phyloP scores from a whole-genome alignment of 768 basidiomycete species.

The Suillus subluteus region DNA sequence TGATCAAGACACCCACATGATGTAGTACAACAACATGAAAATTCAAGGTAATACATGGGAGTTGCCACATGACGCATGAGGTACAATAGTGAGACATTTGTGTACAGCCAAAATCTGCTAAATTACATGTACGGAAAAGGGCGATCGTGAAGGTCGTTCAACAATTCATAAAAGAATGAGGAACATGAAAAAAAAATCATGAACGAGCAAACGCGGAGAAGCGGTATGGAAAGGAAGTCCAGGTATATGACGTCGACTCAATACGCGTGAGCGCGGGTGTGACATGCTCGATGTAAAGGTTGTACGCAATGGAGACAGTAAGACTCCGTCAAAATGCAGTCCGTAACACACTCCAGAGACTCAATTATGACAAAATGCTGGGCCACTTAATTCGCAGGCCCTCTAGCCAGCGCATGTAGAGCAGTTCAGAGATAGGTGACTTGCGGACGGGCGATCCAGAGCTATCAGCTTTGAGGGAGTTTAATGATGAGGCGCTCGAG shows the following conservation, averaged over 20 bases:
- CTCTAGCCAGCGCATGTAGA: constrained; percentile 98
- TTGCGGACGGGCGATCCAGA: constrained; percentile 52
- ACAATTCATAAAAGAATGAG: constrained; percentile 20
- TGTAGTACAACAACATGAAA: background rate
- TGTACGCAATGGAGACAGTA: background rate
- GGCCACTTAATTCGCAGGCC: constrained; percentile 93
- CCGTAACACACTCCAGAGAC: background rate
- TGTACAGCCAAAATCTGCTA: constrained; percentile 3
- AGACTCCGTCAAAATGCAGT: background rate
- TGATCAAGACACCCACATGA: background rate
- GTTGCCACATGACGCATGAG: background rate
- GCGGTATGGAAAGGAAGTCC: constrained; percentile 8
- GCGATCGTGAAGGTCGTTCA: constrained; percentile 4
- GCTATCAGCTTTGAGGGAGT: constrained; percentile 41
- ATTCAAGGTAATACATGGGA: background rate
- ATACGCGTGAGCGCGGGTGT: background rate
- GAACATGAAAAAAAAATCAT: constrained; percentile 7
- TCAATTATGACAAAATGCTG: constrained; percentile 50
- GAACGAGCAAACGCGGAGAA: constrained; percentile 9
- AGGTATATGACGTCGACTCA: background rate
- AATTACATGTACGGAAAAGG: background rate
- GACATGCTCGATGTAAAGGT: background rate
- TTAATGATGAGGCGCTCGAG: constrained; percentile 28
- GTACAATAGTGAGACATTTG: constrained; percentile 5
- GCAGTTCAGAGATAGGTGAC: constrained; percentile 91